Conservation (phyloP, 1,284 basidiomycete species). For the Inonotus hispidus region DNA sequence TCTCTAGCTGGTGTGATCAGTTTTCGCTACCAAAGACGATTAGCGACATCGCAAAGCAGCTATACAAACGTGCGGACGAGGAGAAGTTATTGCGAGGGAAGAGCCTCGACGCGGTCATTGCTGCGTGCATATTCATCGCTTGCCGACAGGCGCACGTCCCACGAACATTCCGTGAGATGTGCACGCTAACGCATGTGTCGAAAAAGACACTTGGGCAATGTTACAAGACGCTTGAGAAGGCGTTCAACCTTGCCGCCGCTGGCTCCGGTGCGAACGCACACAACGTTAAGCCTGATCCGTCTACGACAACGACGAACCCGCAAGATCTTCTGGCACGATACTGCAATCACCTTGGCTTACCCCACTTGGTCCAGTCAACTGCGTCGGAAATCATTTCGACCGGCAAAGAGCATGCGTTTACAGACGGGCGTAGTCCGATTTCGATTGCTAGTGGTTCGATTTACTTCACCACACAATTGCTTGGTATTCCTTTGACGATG, state of each 20-base stretch:
- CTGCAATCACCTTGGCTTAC: slow-evolving; percentile 90
- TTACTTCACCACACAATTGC: slow-evolving; percentile 84
- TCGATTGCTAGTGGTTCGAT: slow-evolving; percentile 96
- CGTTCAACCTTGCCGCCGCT: slow-evolving; percentile 77
- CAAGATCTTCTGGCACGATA: slow-evolving; percentile 91
- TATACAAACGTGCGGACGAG: slow-evolving; percentile 96
- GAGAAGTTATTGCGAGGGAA: slow-evolving; percentile 92
- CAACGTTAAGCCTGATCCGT: slow-evolving; percentile 31
- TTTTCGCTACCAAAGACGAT: slow-evolving; percentile 94
- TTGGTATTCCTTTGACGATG: slow-evolving; percentile 70
- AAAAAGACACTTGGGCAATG: slow-evolving; percentile 96
- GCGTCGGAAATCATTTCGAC: slow-evolving; percentile 81
- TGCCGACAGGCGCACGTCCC: slow-evolving; percentile 93
- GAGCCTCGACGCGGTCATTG: slow-evolving; percentile 88
- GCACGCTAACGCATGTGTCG: slow-evolving; percentile 86
- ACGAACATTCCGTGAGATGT: slow-evolving; percentile 94
- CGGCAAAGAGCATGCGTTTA: slow-evolving; percentile 80
- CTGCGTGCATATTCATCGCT: slow-evolving; percentile 97
- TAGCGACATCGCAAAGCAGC: slow-evolving; percentile 92
- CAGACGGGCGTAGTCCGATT: slow-evolving; percentile 90
- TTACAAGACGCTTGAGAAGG: slow-evolving; percentile 89
- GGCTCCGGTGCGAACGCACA: slow-evolving; percentile 46
- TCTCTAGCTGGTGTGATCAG: slow-evolving; percentile 90
- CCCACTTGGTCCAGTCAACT: slow-evolving; percentile 75
- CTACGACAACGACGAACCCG: slow-evolving; percentile 49